Evolutionary conservation across 208 protist genomes (phyloP), one percentile per base, ranked within the genome.

Genomic region (Acanthamoeba divionensis): DNA sequence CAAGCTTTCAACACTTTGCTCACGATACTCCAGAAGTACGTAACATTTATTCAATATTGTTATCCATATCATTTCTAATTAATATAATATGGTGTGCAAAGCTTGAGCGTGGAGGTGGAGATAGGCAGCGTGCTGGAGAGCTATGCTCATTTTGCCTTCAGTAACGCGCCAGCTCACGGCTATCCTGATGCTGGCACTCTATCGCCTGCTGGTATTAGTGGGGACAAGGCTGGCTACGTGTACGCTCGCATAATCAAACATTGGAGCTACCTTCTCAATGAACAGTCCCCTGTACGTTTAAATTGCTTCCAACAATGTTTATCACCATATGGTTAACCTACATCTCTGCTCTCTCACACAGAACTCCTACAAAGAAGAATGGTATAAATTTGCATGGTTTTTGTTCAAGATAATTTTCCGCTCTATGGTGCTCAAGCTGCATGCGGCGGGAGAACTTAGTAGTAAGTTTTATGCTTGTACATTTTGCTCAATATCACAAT

Each of bases 401-500:
- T 36, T 83, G 21, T 83, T 83, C 24, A 83, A 60, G 10, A 13
- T 83, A 8, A 21, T 60, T 29, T 60, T 63, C 50, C 36, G 73
- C 1, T 75, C 66, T 24, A 75, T 75, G 66, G 66, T 75, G 66
- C 66, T 75, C 66, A 75, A 75, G 36, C 7, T 75, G 2, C 24
- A 75, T 29, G 29, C 8, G 41, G 52, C 66, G 8, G 33, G 31
- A 36, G 66, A 75, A n/a, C 66, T 75, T 24, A 75, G 52, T 36
- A 44, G 52, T 44, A 10, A 75, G 26, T 36, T 44, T 26, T n/a
- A 33, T 33, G 41, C 66, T 29, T 54, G 33, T n/a, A n/a, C n/a
- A n/a, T n/a, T n/a, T n/a, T n/a, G n/a, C n/a, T n/a, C n/a, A n/a
- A n/a, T n/a, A n/a, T n/a, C n/a, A n/a, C n/a, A n/a, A n/a, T n/a